Evolutionary conservation across 805 yeast species (phyloP).

Genomic region (Candida nemodendra): DNA sequence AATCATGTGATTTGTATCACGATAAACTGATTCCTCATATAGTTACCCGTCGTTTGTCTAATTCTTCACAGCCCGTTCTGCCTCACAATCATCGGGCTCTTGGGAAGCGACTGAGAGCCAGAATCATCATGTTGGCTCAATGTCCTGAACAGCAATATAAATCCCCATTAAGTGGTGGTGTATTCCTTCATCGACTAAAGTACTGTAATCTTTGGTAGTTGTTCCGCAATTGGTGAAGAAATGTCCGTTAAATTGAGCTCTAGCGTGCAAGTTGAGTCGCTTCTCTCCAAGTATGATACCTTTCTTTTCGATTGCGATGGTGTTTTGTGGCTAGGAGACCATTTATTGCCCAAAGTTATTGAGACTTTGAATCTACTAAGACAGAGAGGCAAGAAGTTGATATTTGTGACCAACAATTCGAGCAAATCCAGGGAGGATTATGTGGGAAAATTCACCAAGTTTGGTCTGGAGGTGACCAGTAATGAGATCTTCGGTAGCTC

Average conservation of each 20-base stretch:
- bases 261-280: slow-evolving; percentile 46
- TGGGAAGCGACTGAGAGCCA: no score
- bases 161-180: no score
- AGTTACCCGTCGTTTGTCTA: no score
- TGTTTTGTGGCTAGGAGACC: slow-evolving; percentile 90
- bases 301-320: slow-evolving; percentile 97
- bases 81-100: no score
- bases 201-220: no score
- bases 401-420: slow-evolving; percentile 95
- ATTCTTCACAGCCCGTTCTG: no score
- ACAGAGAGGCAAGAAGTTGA: slow-evolving; percentile 56
- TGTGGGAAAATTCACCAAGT: slow-evolving; percentile 67
- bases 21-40: no score
- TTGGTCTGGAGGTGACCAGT: slow-evolving; percentile 45
- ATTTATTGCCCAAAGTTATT: slow-evolving; percentile 69
- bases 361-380: slow-evolving; percentile 72
- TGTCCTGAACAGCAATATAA: no score
- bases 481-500: slow-evolving; percentile 89
- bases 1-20: no score
- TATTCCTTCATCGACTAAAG: no score
- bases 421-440: slow-evolving; percentile 84
- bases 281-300: slow-evolving; percentile 72
- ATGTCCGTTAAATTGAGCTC: slow-evolving; percentile 52
- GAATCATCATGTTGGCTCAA: no score
- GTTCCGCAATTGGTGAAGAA: no score